A percentile compares a stretch with the other conserved stretches of the same genome.
Conservation (phyloP, 805 yeast species). For the Pichia membranifaciens region DNA sequence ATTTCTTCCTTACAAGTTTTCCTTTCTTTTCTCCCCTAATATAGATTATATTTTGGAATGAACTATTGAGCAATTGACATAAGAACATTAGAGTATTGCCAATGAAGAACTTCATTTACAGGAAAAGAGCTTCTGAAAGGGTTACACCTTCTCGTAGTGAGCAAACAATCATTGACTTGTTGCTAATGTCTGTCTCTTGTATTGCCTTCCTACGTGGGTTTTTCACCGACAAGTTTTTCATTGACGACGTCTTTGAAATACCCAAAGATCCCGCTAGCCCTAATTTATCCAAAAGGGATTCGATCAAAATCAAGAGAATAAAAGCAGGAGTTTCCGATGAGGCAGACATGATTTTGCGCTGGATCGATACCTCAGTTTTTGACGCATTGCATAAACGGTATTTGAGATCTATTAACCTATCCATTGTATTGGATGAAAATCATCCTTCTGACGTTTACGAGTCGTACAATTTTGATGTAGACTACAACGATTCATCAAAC, state of each 20-base stretch:
- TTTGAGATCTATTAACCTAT: conserved; percentile 40
- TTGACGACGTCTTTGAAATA: conserved; percentile 42
- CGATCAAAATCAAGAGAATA: conserved; percentile 44
- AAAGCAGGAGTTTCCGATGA: conserved; percentile 40
- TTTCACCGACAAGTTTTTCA: conserved; percentile 49
- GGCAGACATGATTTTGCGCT: conserved; percentile 44
- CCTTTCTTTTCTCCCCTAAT: no score
- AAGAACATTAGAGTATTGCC: background rate
- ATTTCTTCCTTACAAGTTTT: no score
- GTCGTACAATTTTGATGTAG: conserved; percentile 44
- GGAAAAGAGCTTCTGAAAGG: conserved; percentile 18
- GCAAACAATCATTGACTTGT: conserved; percentile 41
- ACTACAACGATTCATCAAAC: conserved; percentile 30
- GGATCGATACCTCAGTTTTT: conserved; percentile 48
- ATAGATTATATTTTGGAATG: no score
- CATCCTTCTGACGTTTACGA: conserved; percentile 42
- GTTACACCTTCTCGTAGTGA: conserved; percentile 31
- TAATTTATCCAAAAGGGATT: conserved; percentile 10
- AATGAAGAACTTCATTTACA: background rate
- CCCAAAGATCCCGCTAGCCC: conserved; percentile 24
- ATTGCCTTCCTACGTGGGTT: conserved; percentile 51
- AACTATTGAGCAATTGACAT: no score
- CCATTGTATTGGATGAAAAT: conserved; percentile 38
- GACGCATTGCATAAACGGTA: conserved; percentile 39
- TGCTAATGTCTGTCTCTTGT: conserved; percentile 52